Evolutionary conservation across 768 basidiomycete species (phyloP).

Genomic region (Boletus patriciae): DNA sequence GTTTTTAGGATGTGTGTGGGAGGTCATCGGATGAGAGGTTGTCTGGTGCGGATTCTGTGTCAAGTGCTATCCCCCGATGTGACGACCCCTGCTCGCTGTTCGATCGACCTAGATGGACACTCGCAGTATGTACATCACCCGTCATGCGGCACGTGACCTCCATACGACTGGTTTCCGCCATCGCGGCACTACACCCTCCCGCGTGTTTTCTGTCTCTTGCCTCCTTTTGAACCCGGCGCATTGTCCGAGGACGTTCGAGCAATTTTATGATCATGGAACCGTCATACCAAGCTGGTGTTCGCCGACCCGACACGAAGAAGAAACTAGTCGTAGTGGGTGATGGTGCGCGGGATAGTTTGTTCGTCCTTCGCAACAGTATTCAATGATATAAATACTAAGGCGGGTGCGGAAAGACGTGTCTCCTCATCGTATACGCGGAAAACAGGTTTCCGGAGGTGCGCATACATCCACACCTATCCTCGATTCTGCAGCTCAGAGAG

Average conservation of each 20-base stretch:
- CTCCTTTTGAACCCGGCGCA: not conserved
- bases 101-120: no score
- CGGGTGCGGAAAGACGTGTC: conserved; percentile 91
- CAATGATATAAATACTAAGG: conserved; percentile 45
- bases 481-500: conserved; percentile 20
- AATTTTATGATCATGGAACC: conserved; percentile 25
- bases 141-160: conserved; percentile 20
- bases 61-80: no score
- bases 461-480: conserved; percentile 6
- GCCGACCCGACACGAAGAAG: conserved; percentile 78
- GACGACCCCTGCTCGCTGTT: no score
- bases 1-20: no score
- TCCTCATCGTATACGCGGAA: conserved; percentile 94
- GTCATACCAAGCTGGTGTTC: conserved; percentile 29
- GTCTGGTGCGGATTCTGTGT: no score
- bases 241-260: not conserved
- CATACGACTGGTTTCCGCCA: not conserved
- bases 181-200: not conserved
- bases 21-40: no score
- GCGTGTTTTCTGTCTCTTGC: conserved; percentile 6
- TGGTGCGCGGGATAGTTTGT: conserved; percentile 50
- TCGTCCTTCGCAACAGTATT: conserved; percentile 29
- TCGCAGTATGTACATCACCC: no score
- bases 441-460: conserved; percentile 94
- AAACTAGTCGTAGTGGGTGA: conserved; percentile 90